Evolutionary conservation across 2,329 filamentous ascomycete genomes (phyloP).

Genomic region (Cladophialophora immunda): DNA sequence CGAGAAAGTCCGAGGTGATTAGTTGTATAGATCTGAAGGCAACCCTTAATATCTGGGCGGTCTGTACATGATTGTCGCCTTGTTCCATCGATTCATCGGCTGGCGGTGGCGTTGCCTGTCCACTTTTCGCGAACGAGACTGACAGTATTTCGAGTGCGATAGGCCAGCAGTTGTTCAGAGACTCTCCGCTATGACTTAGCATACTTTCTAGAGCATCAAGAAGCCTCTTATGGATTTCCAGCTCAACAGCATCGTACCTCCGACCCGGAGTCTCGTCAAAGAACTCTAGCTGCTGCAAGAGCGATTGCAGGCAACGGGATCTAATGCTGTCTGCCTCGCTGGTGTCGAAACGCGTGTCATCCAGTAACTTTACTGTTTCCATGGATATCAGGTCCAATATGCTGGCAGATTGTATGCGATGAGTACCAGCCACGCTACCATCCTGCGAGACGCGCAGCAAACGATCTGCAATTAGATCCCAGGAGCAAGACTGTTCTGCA

Average conservation of each 20-base stretch:
- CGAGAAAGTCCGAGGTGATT: constrained; percentile 92
- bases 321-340: constrained; percentile 33
- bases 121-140: constrained; percentile 67
- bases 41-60: constrained; percentile 73
- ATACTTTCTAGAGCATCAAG: constrained; percentile 83
- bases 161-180: constrained; percentile 71
- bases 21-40: constrained; percentile 91
- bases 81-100: constrained; percentile 45
- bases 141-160: constrained; percentile 86
- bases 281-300: constrained; percentile 34
- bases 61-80: constrained; percentile 26
- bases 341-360: constrained; percentile 44
- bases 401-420: constrained; percentile 65
- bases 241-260: constrained; percentile 22
- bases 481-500: constrained; percentile 74
- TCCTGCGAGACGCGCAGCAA: constrained; percentile 58
- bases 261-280: constrained; percentile 13
- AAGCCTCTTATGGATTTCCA: constrained; percentile 74
- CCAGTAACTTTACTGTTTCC: constrained; percentile 53
- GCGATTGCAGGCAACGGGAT: constrained; percentile 31
- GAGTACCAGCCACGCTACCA: constrained; percentile 48
- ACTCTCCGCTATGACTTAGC: constrained; percentile 88
- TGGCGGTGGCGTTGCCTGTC: constrained; percentile 5
- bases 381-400: constrained; percentile 61
- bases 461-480: constrained; percentile 70